A percentile compares a stretch with the other conserved stretches of the same genome.
Evolutionary conservation across 345 rosid species (phyloP).

Genomic region (Raphanus raphanistrum): DNA sequence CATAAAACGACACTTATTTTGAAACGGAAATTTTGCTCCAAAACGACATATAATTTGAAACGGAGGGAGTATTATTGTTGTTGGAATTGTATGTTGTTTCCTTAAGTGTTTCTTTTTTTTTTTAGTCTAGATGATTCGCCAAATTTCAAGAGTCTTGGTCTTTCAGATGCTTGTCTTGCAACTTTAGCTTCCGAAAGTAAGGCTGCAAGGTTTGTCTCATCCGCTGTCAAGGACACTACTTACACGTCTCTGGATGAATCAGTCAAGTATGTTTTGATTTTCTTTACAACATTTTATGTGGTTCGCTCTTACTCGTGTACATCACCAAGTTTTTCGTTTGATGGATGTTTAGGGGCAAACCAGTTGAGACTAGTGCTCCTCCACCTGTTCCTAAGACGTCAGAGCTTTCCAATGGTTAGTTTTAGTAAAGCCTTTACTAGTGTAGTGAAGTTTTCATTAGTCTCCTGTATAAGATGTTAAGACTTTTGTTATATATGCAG

Average conservation of each 20-base stretch:
- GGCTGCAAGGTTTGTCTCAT: not conserved
- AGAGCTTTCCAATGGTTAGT: slow-evolving; percentile 46
- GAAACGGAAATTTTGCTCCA: no score
- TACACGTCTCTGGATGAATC: slow-evolving; percentile 33
- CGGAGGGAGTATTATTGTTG: no score
- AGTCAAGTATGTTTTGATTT: slow-evolving; percentile 46
- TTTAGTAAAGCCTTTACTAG: not conserved
- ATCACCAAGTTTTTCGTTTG: slow-evolving; percentile 31
- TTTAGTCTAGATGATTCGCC: slow-evolving; percentile 63
- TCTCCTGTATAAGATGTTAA: not conserved
- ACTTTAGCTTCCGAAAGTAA: slow-evolving; percentile 63
- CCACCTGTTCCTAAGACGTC: slow-evolving; percentile 12
- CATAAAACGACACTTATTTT: no score
- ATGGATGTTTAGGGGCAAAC: slow-evolving; percentile 25
- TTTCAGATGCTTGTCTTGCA: slow-evolving; percentile 83
- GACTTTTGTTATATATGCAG: slow-evolving; percentile 24
- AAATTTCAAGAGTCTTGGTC: slow-evolving; percentile 72
- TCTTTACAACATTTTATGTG: not conserved
- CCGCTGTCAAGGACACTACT: slow-evolving; percentile 23
- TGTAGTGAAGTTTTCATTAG: not conserved
- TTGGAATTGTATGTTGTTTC: slow-evolving; percentile 2
- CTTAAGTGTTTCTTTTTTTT: slow-evolving; percentile 26
- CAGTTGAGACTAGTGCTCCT: slow-evolving; percentile 31
- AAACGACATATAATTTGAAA: no score
- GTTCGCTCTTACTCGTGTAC: not conserved